Evolutionary conservation across 768 basidiomycete genomes (phyloP).

Genomic region (Chalciporus piperatus): DNA sequence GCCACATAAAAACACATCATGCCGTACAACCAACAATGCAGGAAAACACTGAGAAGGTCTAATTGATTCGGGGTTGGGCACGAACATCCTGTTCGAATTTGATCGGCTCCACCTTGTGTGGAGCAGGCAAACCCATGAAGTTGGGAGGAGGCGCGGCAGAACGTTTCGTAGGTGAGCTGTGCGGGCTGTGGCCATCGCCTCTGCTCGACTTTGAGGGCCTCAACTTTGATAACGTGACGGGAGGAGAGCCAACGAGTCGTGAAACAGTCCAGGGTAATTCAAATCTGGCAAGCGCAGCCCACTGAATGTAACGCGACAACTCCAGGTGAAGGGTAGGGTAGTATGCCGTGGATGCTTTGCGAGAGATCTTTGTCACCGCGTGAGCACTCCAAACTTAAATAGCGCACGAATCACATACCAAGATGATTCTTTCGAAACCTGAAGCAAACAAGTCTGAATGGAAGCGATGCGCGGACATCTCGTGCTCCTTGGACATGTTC

Average conservation of each 20-base stretch:
- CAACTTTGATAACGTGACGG: conserved; percentile 53
- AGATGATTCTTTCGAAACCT: conserved; percentile 85
- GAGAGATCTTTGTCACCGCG: conserved; percentile 62
- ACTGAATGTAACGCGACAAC: conserved; percentile 79
- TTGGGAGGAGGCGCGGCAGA: conserved; percentile 13
- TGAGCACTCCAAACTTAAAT: not conserved
- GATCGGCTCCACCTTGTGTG: conserved; percentile 43
- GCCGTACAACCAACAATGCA: conserved; percentile 6
- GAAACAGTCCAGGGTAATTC: conserved; percentile 81
- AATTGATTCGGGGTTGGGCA: not conserved
- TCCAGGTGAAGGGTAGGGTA: conserved; percentile 96
- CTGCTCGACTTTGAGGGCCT: conserved; percentile 13
- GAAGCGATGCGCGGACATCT: conserved; percentile 76
- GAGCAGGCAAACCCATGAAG: conserved; percentile 35
- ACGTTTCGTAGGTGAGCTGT: conserved; percentile 26
- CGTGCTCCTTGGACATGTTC: conserved; percentile 62
- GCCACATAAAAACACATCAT: conserved; percentile 5
- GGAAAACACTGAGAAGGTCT: not conserved
- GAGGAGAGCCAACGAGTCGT: conserved; percentile 77
- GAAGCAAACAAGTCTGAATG: conserved; percentile 87
- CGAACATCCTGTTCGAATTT: conserved; percentile 33
- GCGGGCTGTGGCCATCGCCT: conserved; percentile 16
- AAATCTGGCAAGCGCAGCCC: conserved; percentile 62
- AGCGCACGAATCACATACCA: conserved; percentile 48
- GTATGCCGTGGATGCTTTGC: conserved; percentile 92